These are phyloP conservation scores for Colletotrichum neosansevieriae DNA, from an alignment of 2,329 filamentous ascomycete species.

Conservation along the genomic window DNA sequence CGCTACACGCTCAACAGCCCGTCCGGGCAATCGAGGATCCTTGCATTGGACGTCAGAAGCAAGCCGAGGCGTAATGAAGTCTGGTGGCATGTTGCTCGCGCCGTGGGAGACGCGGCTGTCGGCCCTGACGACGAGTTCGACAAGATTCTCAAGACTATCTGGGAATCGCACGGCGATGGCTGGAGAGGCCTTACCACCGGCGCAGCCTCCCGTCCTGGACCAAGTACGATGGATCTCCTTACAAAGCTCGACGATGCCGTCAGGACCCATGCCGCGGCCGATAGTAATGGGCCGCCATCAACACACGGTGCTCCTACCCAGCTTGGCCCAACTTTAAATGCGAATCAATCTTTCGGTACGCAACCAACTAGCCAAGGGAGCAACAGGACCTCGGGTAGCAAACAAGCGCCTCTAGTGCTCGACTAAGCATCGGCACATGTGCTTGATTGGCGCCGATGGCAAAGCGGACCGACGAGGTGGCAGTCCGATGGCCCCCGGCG, in stretches of 20 bases:
- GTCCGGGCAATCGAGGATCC: slow-evolving; percentile 47
- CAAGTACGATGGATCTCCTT: slow-evolving; percentile 61
- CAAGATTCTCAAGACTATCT: slow-evolving; percentile 57
- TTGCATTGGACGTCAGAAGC: slow-evolving; percentile 67
- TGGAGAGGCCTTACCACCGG: slow-evolving; percentile 63
- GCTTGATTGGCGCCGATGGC: too few species aligned
- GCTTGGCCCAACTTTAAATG: slow-evolving; percentile 35
- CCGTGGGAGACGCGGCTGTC: slow-evolving; percentile 42
- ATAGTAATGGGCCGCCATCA: slow-evolving; percentile 31
- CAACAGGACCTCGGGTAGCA: slow-evolving; percentile 35
- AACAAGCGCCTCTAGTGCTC: slow-evolving; percentile 37
- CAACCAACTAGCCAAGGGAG: slow-evolving; percentile 36
- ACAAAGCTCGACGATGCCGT: slow-evolving; percentile 61
- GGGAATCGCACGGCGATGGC: slow-evolving; percentile 56
- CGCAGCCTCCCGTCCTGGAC: slow-evolving; percentile 57
- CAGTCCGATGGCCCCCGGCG: not conserved
- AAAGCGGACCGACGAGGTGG: not conserved
- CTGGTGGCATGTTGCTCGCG: slow-evolving; percentile 64
- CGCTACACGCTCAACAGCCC: slow-evolving; percentile 60
- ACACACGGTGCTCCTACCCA: slow-evolving; percentile 32
- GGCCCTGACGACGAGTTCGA: slow-evolving; percentile 51
- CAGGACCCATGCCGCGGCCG: slow-evolving; percentile 49
- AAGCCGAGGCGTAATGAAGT: slow-evolving; percentile 59
- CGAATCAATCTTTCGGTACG: slow-evolving; percentile 37
- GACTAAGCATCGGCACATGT: slow-evolving; percentile 16